These are phyloP conservation scores for Aspergillus uvarum DNA, from an alignment of 2,329 filamentous ascomycete genomes.

Conservation along the genomic window DNA sequence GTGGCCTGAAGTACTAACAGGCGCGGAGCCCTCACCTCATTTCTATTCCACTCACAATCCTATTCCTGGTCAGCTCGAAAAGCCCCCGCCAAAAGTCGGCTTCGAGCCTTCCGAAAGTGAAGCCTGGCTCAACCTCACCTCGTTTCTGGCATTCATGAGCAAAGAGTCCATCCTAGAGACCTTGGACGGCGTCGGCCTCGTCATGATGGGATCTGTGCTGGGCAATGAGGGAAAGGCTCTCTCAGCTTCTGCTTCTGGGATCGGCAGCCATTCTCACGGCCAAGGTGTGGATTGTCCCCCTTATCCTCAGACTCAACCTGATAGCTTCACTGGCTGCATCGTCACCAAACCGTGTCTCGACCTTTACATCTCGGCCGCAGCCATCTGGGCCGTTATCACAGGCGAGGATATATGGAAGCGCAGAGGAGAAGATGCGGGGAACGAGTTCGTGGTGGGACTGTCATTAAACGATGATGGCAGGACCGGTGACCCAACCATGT, in stretches of 20 bases:
- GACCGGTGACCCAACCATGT: background rate
- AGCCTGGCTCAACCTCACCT: background rate
- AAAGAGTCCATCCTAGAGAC: background rate
- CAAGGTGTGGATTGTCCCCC: background rate
- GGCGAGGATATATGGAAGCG: slow-evolving; percentile 23
- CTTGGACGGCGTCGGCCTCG: background rate
- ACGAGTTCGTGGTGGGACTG: background rate
- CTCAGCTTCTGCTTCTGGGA: background rate
- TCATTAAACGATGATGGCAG: background rate
- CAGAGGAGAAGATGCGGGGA: background rate
- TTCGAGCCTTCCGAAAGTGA: background rate
- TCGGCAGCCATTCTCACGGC: background rate
- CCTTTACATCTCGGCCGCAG: slow-evolving; percentile 12
- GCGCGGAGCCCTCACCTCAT: background rate
- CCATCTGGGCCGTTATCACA: slow-evolving; percentile 22
- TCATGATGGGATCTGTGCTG: background rate
- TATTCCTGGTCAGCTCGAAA: background rate
- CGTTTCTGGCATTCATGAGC: background rate
- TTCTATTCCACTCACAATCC: background rate
- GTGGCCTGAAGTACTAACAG: background rate
- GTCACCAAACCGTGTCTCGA: background rate
- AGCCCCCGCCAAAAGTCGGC: background rate
- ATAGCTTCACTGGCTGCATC: background rate
- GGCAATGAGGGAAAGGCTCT: background rate
- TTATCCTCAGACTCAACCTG: background rate